A percentile compares a stretch with the other conserved stretches of the same genome.
These are phyloP conservation scores for Diphasiastrum complanatum DNA, from an alignment of 83 land plant species.

Conservation along the genomic window DNA sequence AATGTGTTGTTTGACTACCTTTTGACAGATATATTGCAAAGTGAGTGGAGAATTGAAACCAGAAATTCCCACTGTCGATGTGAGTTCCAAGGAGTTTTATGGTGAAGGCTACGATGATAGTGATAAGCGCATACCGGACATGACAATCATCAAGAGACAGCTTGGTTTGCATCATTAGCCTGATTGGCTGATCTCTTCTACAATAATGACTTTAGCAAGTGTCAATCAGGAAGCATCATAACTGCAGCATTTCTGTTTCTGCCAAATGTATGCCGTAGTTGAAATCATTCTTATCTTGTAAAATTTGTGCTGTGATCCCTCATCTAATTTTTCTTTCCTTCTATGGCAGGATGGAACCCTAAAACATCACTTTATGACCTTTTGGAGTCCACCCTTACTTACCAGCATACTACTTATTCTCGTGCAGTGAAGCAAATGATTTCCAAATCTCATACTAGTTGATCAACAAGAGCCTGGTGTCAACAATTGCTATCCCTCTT, in stretches of 20 bases:
- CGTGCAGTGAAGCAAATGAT: constrained; percentile 64
- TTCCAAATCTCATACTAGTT: constrained; percentile 44
- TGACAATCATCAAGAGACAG: constrained; percentile 88
- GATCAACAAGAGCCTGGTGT: too few relatives aligned
- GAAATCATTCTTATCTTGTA: not conserved
- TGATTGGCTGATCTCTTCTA: not conserved
- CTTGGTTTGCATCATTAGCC: constrained; percentile 47
- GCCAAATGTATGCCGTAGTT: too few relatives aligned
- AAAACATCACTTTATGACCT: constrained; percentile 84
- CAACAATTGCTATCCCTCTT: too few relatives aligned
- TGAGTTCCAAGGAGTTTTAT: constrained; percentile 89
- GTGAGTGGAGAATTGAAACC: constrained; percentile 60
- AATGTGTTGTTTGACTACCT: not conserved
- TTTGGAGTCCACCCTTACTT: constrained; percentile 80
- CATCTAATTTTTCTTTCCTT: not conserved
- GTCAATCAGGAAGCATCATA: not conserved
- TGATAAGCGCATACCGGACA: constrained; percentile 95
- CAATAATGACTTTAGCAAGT: not conserved
- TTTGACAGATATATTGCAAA: constrained; percentile 57
- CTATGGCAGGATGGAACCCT: constrained; percentile 75
- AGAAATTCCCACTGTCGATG: constrained; percentile 61
- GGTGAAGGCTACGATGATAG: constrained; percentile 98
- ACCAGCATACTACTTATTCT: constrained; percentile 87
- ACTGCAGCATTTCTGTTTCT: not conserved
- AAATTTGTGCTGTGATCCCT: not conserved